Evolutionary conservation across 2,329 filamentous ascomycete genomes (phyloP).

Genomic region (Hysterium pulicare): DNA sequence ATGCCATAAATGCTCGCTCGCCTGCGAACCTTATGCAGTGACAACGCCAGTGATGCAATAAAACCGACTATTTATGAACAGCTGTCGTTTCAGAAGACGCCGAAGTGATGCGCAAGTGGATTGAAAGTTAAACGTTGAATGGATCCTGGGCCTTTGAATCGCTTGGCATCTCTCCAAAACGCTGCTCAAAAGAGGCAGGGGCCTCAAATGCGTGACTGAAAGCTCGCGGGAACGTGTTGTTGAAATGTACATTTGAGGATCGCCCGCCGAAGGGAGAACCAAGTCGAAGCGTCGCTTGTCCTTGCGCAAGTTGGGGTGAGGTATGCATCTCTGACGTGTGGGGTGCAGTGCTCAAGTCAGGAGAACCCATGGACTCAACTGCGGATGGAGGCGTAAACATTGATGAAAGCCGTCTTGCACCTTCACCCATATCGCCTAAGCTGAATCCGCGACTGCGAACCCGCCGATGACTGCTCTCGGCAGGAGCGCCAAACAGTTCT

Average conservation of each 20-base stretch:
- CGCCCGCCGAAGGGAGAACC: constrained; percentile 47
- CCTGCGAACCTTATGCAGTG: background rate
- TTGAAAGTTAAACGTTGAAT: background rate
- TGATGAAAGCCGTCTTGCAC: constrained; percentile 50
- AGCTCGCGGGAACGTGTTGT: constrained; percentile 47
- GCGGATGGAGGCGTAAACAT: constrained; percentile 51
- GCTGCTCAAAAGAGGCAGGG: constrained; percentile 38
- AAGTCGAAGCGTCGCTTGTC: constrained; percentile 43
- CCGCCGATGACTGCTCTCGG: constrained; percentile 53
- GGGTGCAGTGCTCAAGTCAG: constrained; percentile 20
- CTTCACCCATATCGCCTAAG: constrained; percentile 53
- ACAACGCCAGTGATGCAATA: constrained; percentile 4
- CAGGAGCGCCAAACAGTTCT: constrained; percentile 45
- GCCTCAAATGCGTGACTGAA: constrained; percentile 36
- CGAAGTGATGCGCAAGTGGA: background rate
- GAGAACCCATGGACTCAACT: constrained; percentile 23
- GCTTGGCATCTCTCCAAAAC: constrained; percentile 29
- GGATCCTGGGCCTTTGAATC: constrained; percentile 10
- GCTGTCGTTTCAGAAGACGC: background rate
- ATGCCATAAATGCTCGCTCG: constrained; percentile 1
- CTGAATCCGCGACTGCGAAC: constrained; percentile 62
- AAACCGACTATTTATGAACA: background rate
- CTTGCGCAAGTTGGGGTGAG: constrained; percentile 17
- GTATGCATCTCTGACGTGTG: constrained; percentile 20
- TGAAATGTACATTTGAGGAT: constrained; percentile 34